Evolutionary conservation across 2,329 filamentous ascomycete genomes (phyloP), one percentile per base, ranked within the genome.

Genomic region (Elsinoe batatas): DNA sequence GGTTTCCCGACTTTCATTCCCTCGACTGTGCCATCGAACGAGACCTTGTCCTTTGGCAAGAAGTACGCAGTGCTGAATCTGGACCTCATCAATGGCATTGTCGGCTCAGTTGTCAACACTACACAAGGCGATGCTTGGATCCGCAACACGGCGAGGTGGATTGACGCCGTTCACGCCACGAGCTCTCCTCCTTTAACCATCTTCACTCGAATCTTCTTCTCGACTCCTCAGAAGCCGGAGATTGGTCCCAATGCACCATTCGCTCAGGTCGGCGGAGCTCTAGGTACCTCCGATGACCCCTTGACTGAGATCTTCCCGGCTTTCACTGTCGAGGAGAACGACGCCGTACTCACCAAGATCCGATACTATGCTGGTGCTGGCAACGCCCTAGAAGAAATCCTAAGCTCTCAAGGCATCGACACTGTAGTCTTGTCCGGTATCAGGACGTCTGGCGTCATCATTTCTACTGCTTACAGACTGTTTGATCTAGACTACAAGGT

Each of bases 401-500:
- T 75, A 56, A 63, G 64, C 22, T 65, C 68, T 11, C 67, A 69
- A 57, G 55, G 63, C 30, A 73, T 75, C 38, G 65, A 74, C 47
- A 74, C 72, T 1, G 71, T 74, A 10, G 59, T 75, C 42, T 33
- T 66, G 65, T 73, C 68, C 10, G 74, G 73, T 0, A 56, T 75
- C 20, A 65, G 66, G 32, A 70, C 74, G 13, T 70, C 69, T 1
- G 73, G 71, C 0, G 73, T 74, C 1, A 66, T 75, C 5, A 64
- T 75, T 64, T 68, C 64, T 42, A 75, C 72, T 8, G 64, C 69
- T 2, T 75, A 75, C 57, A 66, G 67, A 13, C 58, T 75, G 12
- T 75, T 74, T 49, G 71, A 75, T 60, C 57, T 74, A 35, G 70
- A 74, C 56, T 75, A 71, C 55, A 69, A 71, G 10, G 66, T 75